Base-by-base conservation (phyloP, 495 filamentous ascomycete genomes). In the Penicillium malachiteum region DNA sequence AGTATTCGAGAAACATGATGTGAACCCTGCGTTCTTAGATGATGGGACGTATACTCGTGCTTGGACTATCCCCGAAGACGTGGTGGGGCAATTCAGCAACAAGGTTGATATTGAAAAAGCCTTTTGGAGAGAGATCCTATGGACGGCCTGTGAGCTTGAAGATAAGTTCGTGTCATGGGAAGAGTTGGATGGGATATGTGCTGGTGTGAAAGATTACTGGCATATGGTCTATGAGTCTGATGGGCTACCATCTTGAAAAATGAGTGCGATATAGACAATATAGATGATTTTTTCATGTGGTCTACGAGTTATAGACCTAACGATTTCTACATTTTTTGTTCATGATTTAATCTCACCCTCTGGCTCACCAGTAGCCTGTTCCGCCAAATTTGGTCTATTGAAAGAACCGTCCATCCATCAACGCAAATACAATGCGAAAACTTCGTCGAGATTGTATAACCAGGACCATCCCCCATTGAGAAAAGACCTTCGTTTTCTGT, bases 51-150 rank as follows among this genome's bases (percentile, higher is more conserved):
- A 68, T 39, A 72, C 68, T 9, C 69, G 76, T 10, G 71, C 75
- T 6, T 80, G 76, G 72, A 78, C 75, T 11, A 62, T 68, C 12
- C 69, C 70, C 0, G 65, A 76, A 10, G 65, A 77, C 11, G 58
- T 76, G 9, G 57, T 78, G 11, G 57, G 58, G 17, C 42, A 46
- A 10, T 73, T 74, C 16, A 77, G 73, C 14, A 31, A 39, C 7
- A 55, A 47, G 35, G 53, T 62, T 10, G 80, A 84, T 57, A 66
- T 81, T 2, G 81, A 85, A 63, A 77, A 61, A 54, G 54, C 57
- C 6, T 66, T 81, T 64, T 84, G 81, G 81, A 54, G 68, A 31
- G 77, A 77, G 48, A 73, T 81, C 32, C 63, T 70, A 14, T 72
- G 73, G 67, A 70, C 76, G 0, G 78, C 72, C 37, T 82, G 79